Evolutionary conservation across 139 green algal species (phyloP), one percentile per base, ranked within the genome.

Genomic region (Nannochloris sp.): DNA sequence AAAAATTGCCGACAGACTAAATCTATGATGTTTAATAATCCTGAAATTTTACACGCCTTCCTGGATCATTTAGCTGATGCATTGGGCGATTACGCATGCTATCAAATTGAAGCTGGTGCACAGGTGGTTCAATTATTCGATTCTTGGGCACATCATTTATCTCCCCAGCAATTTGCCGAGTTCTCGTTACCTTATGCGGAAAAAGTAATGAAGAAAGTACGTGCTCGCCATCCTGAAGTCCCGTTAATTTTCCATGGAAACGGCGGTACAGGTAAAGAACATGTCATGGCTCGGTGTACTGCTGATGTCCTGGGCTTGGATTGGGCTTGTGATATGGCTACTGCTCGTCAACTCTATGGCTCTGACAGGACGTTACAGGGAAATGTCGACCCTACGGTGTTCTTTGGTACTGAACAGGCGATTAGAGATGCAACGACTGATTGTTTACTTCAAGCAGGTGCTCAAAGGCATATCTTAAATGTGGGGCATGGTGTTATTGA

Each of bases 241-340:
- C 94, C 94, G 0, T 61, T 99, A 54, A 98, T 98, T 56, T 92
- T 97, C 72, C 91, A 99, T 74, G 91, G 85, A 56, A 99, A 99
- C 68, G 94, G 94, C 61, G 77, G 81, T 45, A 83, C 79, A 14
- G 93, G 93, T 31, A 97, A 97, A 86, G 81, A 95, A 34, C 68
- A 81, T 35, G 75, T 73, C 19, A 78, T 94, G 76, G 64, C 54
- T 1, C 53, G 42, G 54, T 78, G 73, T 46, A 80, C 46, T 7
- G 83, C 84, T 0, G 87, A 97, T 61, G 89, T 98, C 31, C 60
- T 98, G 7, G 93, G 92, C 3, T 73, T 98, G 55, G 93, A 98
- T 78, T 98, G 90, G 90, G 69, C 61, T 42, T 86, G 78, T 19
- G 78, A 85, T 61, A 96, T 97, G 63, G 68, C 56, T 4, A 76